phyloP scores from a whole-genome alignment of 495 filamentous ascomycete genomes.

The Alectoria sarmentosa region DNA sequence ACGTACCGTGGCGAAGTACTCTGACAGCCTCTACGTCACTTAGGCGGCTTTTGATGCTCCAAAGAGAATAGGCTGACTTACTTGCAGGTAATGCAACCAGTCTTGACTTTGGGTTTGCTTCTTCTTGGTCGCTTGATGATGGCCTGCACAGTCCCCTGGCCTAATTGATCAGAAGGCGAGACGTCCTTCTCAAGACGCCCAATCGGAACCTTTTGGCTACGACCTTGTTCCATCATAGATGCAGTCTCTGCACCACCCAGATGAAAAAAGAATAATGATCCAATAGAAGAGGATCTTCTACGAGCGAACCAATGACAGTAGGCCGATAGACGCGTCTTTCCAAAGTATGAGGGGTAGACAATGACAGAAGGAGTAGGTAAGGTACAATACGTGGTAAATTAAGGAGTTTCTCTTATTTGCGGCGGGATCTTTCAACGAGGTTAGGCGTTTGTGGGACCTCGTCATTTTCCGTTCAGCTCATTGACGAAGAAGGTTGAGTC shows the following conservation, averaged over 20 bases:
- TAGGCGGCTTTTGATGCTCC: neutral
- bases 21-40: neutral
- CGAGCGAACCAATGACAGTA: neutral
- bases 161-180: neutral
- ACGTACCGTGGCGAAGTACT: no score
- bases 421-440: neutral
- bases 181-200: neutral
- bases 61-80: conserved; percentile 17
- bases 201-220: neutral
- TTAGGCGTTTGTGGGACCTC: neutral
- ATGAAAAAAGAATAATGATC: neutral
- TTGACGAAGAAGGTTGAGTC: neutral
- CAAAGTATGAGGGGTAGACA: no score
- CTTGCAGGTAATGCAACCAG: conserved; percentile 45
- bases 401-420: neutral
- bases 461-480: neutral
- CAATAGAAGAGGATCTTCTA: neutral
- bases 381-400: neutral
- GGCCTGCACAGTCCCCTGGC: neutral
- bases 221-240: neutral
- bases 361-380: no score
- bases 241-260: neutral
- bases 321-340: neutral
- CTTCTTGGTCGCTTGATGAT: conserved; percentile 9
- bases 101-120: conserved; percentile 32